Base-by-base conservation (phyloP, 2,329 filamentous ascomycete species). In the Boeremia exigua region DNA sequence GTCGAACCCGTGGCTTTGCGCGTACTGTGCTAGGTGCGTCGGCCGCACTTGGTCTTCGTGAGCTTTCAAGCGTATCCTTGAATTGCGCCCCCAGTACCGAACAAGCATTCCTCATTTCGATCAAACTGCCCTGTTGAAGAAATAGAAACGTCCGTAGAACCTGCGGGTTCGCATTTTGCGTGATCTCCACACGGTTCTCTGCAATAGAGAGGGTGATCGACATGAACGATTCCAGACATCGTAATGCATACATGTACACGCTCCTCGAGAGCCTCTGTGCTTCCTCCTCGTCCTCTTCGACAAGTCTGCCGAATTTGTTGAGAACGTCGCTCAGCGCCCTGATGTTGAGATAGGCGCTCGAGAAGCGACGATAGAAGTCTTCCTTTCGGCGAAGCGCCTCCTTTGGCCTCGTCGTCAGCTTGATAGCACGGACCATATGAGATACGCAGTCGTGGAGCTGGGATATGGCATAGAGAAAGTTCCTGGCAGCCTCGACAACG, bases 71-170 rank as follows among this genome's bases (percentile, higher is more conserved):
- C 7, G 61, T 58, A 12, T 72, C 69, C 37, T 65, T 70, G 59
- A 75, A 75, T 23, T 74, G 68, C 5, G 71, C 72, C 12, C 81
- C 81, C 45, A 87, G 76, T 48, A 79, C 77, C 19, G 77, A 75
- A 66, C 83, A 85, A 36, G 84, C 82, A 67, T 87, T 87, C 46
- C 83, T 82, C 56, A 86, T 76, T 68, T 88, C 86, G 40, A 85
- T 73, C 44, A 86, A 69, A 58, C 84, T 83, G 43, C 82, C 81
- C 62, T 85, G 86, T 32, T 86, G 79, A 59, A 85, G 80, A 32
- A 86, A 78, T 73, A 88, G 79, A 38, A 86, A 76, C 14, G 81
- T 84, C 25, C 85, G 82, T 47, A 87, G 75, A 59, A 86, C 83
- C 53, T 82, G 80, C 6, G 81, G 77, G 61, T 87, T 84, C 4